Conservation (phyloP, 2,329 filamentous ascomycete species). For the Diplodia scrobiculata region DNA sequence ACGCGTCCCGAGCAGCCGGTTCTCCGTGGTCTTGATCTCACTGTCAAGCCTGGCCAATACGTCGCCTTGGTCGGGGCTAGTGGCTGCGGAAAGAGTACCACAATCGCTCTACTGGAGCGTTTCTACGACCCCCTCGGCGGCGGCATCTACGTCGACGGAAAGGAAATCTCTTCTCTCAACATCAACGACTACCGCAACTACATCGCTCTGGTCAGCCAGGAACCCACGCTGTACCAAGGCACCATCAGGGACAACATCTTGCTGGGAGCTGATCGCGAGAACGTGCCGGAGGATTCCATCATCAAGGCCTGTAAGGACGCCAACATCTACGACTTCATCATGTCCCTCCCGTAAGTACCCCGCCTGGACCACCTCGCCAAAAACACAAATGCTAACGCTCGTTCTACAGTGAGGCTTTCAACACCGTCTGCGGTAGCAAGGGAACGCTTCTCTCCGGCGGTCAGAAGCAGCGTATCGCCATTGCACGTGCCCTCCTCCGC, state of each 20-base stretch:
- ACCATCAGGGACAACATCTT: constrained; percentile 89
- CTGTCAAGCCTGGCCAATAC: constrained; percentile 74
- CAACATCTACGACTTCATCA: constrained; percentile 42
- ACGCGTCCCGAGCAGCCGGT: constrained; percentile 88
- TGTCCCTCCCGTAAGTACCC: constrained; percentile 34
- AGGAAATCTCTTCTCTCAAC: constrained; percentile 70
- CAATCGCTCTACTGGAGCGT: constrained; percentile 81
- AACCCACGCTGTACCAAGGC: constrained; percentile 92
- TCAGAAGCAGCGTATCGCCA: constrained; percentile 89
- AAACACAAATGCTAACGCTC: not conserved
- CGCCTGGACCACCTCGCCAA: too few species aligned
- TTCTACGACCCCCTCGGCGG: constrained; percentile 87
- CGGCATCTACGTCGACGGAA: constrained; percentile 75
- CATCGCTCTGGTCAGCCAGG: constrained; percentile 87
- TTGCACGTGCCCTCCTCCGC: constrained; percentile 83
- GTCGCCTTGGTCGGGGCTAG: constrained; percentile 86
- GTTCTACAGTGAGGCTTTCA: constrained; percentile 62
- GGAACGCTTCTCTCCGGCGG: constrained; percentile 70
- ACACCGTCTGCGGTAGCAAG: constrained; percentile 39
- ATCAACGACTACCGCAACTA: constrained; percentile 76
- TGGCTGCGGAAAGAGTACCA: constrained; percentile 89
- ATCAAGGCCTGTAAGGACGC: constrained; percentile 76
- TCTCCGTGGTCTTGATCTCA: constrained; percentile 76
- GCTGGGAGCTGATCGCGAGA: constrained; percentile 60
- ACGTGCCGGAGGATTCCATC: constrained; percentile 69